Conservation (phyloP, 2,329 filamentous ascomycete genomes). For the Didymella pomorum region DNA sequence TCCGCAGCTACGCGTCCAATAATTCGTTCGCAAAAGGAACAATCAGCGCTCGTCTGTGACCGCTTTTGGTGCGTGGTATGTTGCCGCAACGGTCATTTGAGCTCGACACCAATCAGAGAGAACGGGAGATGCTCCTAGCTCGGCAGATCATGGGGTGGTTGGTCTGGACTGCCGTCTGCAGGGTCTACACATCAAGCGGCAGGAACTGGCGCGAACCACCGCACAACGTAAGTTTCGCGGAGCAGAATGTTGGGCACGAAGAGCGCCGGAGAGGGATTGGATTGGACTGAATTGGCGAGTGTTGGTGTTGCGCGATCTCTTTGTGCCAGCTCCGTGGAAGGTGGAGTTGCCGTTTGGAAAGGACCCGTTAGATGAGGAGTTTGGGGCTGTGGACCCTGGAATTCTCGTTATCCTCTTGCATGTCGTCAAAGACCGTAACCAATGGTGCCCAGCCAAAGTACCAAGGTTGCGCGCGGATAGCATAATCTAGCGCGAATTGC, state of each 20-base stretch:
- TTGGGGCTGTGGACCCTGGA: constrained; percentile 1
- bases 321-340: neutral
- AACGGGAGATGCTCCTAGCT: constrained; percentile 9
- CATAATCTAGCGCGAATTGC: constrained; percentile 7
- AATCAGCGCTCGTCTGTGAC: neutral
- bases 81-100: neutral
- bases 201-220: constrained; percentile 14
- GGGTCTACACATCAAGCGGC: constrained; percentile 18
- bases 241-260: constrained; percentile 1
- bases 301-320: neutral
- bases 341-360: too few species aligned
- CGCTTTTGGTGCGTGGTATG: constrained; percentile 4
- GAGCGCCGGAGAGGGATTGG: constrained; percentile 3
- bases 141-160: constrained; percentile 4
- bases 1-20: constrained; percentile 1
- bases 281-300: neutral
- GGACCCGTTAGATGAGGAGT: neutral
- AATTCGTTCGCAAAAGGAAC: neutral
- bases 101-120: neutral
- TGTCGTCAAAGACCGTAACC: neutral
- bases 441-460: neutral
- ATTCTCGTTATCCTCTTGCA: neutral
- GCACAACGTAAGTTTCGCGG: constrained; percentile 5
- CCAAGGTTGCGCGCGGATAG: neutral
- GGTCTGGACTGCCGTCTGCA: constrained; percentile 22